Evolutionary conservation across 2,329 filamentous ascomycete genomes (phyloP), one percentile per base, ranked within the genome.

Genomic region (Cladosporium sp.): DNA sequence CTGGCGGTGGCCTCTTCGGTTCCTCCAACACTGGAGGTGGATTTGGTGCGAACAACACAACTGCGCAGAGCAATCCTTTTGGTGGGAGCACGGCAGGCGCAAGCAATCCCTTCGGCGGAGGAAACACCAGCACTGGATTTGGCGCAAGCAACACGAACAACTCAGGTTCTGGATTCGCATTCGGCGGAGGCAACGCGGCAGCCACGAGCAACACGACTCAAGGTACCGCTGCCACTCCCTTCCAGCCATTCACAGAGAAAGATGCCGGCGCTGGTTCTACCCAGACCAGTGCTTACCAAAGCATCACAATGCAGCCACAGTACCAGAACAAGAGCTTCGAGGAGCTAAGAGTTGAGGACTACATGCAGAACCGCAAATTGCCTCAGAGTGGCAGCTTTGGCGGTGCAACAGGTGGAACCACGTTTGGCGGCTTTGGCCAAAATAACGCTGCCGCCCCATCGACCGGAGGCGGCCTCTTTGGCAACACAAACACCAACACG

Each of bases 311-410:
- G 72, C 87, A 89, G 75, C 85, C 87, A 22, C 84, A 88, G 1
- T 95, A 93, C 77, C 87, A 87, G 73, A 95, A 94, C 72, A 97
- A 88, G 79, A 97, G 93, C 9, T 84, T 90, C n/a, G 94, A 88
- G 63, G 79, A 81, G 64, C 61, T 81, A 65, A 74, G 79, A 63
- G 59, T 96, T 61, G 90, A 86, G 47, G 94, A 99, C 74, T 99
- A 99, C 72, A 84, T 87, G 60, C 89, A 92, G 73, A 92, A 92
- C 52, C 86, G 92, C 60, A 88, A 88, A 56, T 90, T 84, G 71
- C 94, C 92, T 36, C 96, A 93, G 74, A 82, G 84, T 42, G 90
- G 88, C 62, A 89, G 88, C 7, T 97, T 97, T 73, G 93, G 92
- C 17, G 50, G 51, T 40, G 20, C 49, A 9, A 51, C 49, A 17